Base-by-base conservation (phyloP, 129 eudicot species). In the Cynara cardunculus region DNA sequence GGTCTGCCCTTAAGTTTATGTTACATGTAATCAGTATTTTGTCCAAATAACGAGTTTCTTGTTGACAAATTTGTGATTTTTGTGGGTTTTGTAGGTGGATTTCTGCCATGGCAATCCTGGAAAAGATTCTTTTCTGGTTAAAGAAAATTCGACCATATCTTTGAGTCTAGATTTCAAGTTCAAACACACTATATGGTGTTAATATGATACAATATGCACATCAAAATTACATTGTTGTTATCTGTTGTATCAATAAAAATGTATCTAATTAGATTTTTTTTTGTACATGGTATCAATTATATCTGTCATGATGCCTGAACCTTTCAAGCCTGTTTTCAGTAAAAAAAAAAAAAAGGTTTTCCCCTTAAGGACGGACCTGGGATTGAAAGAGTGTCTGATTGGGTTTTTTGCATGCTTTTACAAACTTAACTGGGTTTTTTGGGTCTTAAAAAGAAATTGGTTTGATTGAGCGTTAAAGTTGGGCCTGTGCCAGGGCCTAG, bases 81-180 rank as follows among this genome's bases (percentile, higher is more conserved):
- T 62, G 81, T 76, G 21, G 59, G 75, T 61, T 61, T 69, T 78
- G 81, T 90, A 94, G 98, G 98, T 73, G 98, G 98, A 59, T 94
- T 92, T 86, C 83, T 94, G 34, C 97, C 98, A 59, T 94, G 98
- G 98, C 97, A 89, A 85, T 94, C 98, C 2, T 94, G 98, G 98
- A 90, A 75, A 78, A 87, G 98, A 80, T 94, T 94, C 87, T 94
- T 94, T 81, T 84, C 97, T 28, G 97, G 98, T 75, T 94, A 85
- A 86, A n/a, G n/a, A n/a, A n/a, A n/a, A 7, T 2, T 66, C 26
- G n/a, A 21, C 19, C 72, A 24, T 53, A 53, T 39, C 24, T 61
- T 18, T 10, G 10, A 72, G 68, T 56, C 24, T 61, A 59, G 19
- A 44, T 78, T 59, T 25, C 46, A 30, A 27, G 80, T 4, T 41